Percentiles rank a stretch among this genome's conserved stretches.
phyloP scores from a whole-genome alignment of 495 filamentous ascomycete species.

The Hypoxylon cercidicola region DNA sequence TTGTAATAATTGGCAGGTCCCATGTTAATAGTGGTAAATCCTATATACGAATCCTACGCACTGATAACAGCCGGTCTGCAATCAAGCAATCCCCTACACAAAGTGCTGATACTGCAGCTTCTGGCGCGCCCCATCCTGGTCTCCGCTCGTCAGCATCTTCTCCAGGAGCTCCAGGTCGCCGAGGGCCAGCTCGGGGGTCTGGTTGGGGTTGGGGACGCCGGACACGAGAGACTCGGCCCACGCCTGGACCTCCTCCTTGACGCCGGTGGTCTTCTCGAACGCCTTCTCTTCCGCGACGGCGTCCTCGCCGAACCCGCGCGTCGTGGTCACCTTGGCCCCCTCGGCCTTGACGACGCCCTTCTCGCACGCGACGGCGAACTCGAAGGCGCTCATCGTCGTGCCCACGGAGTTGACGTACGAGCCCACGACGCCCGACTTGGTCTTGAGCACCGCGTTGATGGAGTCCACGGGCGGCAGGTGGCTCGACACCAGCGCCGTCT shows the following conservation, averaged over 20 bases:
- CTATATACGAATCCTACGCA: too few relatives aligned
- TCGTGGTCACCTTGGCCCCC: slow-evolving; percentile 50
- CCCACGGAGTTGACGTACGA: slow-evolving; percentile 70
- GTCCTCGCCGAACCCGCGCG: slow-evolving; percentile 53
- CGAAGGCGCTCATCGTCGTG: slow-evolving; percentile 63
- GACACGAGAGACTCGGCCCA: slow-evolving; percentile 68
- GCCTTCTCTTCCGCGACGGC: slow-evolving; percentile 61
- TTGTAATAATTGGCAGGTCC: slow-evolving; percentile 27
- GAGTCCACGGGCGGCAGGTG: slow-evolving; percentile 82
- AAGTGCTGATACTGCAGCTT: slow-evolving; percentile 47
- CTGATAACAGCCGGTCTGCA: too few relatives aligned
- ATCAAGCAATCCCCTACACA: slow-evolving; percentile 9
- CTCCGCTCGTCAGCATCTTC: slow-evolving; percentile 71
- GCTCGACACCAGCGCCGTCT: slow-evolving; percentile 65
- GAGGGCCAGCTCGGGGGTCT: slow-evolving; percentile 73
- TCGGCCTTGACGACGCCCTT: slow-evolving; percentile 61
- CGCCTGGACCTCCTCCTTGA: slow-evolving; percentile 71
- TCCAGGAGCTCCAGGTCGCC: slow-evolving; percentile 76
- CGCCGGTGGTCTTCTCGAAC: slow-evolving; percentile 65
- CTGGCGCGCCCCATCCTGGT: slow-evolving; percentile 61
- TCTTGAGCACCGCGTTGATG: slow-evolving; percentile 70
- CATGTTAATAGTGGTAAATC: too few relatives aligned
- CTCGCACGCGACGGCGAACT: slow-evolving; percentile 64
- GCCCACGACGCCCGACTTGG: slow-evolving; percentile 70
- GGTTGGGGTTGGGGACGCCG: slow-evolving; percentile 61